Evolutionary conservation across 768 basidiomycete species (phyloP).

Genomic region (Infundibulicybe gibba): DNA sequence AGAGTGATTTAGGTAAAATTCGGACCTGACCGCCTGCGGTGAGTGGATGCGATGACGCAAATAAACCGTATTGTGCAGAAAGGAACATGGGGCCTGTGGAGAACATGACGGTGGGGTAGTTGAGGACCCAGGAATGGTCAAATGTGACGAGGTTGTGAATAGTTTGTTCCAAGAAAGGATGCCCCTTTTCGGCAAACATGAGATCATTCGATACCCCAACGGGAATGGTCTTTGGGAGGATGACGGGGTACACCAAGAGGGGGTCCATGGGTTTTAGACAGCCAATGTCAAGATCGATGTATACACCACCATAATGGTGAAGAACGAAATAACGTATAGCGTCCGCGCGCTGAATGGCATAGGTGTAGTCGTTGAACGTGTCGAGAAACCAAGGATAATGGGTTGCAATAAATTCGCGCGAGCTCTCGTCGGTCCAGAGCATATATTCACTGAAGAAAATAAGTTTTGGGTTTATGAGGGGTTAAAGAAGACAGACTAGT

Average conservation of each 20-base stretch:
- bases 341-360: slow-evolving; percentile 93
- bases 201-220: slow-evolving; percentile 98
- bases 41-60: slow-evolving; percentile 62
- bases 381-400: slow-evolving; percentile 92
- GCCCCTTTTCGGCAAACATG: slow-evolving; percentile 83
- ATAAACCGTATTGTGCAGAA: slow-evolving; percentile 90
- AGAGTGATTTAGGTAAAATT: slow-evolving; percentile 93
- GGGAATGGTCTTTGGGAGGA: slow-evolving; percentile 93
- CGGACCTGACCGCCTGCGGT: slow-evolving; percentile 75
- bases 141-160: slow-evolving; percentile 90
- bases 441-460: slow-evolving; percentile 74
- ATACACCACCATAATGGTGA: slow-evolving; percentile 92
- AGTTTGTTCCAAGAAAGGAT: slow-evolving; percentile 89
- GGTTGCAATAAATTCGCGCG: slow-evolving; percentile 85
- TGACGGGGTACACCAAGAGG: slow-evolving; percentile 79
- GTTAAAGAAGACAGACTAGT: slow-evolving; percentile 70
- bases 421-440: slow-evolving; percentile 93
- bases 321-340: slow-evolving; percentile 98
- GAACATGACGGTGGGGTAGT: slow-evolving; percentile 99
- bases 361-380: slow-evolving; percentile 90
- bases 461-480: slow-evolving; percentile 10
- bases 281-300: slow-evolving; percentile 96
- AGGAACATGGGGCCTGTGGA: slow-evolving; percentile 99
- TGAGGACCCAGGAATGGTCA: slow-evolving; percentile 91
- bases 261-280: slow-evolving; percentile 86